A percentile compares a stretch with the other conserved stretches of the same genome.
These are phyloP conservation scores for Papiliotrema nemorosa DNA, from an alignment of 1,284 basidiomycete species.

Conservation along the genomic window DNA sequence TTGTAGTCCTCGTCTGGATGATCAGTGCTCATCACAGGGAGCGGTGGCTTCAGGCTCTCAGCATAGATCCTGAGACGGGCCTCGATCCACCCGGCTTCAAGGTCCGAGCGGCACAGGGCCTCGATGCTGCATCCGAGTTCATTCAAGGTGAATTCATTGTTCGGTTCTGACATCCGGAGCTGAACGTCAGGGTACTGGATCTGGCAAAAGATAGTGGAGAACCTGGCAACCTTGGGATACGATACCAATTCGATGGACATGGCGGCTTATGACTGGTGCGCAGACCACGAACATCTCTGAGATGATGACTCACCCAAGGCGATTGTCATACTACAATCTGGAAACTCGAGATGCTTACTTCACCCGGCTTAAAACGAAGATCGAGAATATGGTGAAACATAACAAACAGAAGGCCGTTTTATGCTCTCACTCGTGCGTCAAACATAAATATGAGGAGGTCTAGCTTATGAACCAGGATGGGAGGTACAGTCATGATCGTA, in stretches of 20 bases:
- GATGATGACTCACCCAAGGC: slow-evolving; percentile 42
- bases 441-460: slow-evolving; percentile 5
- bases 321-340: slow-evolving; percentile 81
- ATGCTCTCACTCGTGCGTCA: slow-evolving; percentile 63
- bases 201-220: slow-evolving; percentile 91
- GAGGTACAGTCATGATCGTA: slow-evolving; percentile 59
- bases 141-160: slow-evolving; percentile 58
- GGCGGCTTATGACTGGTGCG: slow-evolving; percentile 79
- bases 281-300: background rate
- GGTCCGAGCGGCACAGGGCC: slow-evolving; percentile 81
- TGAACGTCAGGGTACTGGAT: slow-evolving; percentile 72
- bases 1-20: background rate
- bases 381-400: slow-evolving; percentile 74
- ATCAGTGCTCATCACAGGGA: slow-evolving; percentile 60
- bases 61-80: slow-evolving; percentile 86
- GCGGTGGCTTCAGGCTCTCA: slow-evolving; percentile 83
- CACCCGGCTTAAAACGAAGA: slow-evolving; percentile 74
- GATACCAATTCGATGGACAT: slow-evolving; percentile 85
- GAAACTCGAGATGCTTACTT: slow-evolving; percentile 94
- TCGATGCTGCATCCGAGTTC: slow-evolving; percentile 69
- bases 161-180: background rate
- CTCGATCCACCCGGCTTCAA: slow-evolving; percentile 87
- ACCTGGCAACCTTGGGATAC: slow-evolving; percentile 84
- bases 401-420: slow-evolving; percentile 81
- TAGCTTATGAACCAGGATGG: slow-evolving; percentile 57